Percentiles rank a stretch among this genome's conserved stretches.
Conservation (phyloP, 2,329 filamentous ascomycete species). For the Xylaria sp. region DNA sequence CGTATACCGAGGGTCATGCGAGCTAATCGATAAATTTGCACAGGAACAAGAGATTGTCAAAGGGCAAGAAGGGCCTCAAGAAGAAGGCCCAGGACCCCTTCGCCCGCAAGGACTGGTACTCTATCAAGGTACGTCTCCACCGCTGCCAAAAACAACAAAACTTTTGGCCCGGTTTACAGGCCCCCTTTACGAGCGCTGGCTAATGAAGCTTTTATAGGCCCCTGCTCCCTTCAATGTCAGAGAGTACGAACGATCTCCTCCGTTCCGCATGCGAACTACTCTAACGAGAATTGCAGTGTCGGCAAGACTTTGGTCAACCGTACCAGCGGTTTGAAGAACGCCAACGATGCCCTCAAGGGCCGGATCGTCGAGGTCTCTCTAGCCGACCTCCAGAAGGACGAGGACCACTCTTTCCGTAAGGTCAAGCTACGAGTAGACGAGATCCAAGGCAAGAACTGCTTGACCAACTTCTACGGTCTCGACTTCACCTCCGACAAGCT, state of each 20-base stretch:
- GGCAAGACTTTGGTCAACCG: constrained; percentile 99
- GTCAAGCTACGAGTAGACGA: constrained; percentile 98
- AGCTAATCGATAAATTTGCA: constrained; percentile 41
- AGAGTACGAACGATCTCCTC: constrained; percentile 74
- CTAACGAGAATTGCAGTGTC: constrained; percentile 68
- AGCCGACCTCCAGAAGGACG: constrained; percentile 98
- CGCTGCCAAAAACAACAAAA: no score
- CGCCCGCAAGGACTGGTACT: constrained; percentile 99
- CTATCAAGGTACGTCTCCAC: constrained; percentile 75
- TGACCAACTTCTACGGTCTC: constrained; percentile 99
- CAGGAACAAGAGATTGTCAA: constrained; percentile 99
- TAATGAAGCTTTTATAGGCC: constrained; percentile 61
- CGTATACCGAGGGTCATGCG: constrained; percentile 24
- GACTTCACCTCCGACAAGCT: constrained; percentile 99
- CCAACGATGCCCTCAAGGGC: constrained; percentile 98
- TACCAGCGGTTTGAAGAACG: constrained; percentile 99
- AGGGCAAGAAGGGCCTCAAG: constrained; percentile 99
- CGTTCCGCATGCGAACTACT: constrained; percentile 23
- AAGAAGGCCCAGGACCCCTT: constrained; percentile 99
- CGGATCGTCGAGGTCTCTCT: constrained; percentile 99
- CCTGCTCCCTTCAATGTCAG: constrained; percentile 93
- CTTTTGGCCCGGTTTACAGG: not conserved
- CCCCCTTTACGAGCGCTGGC: constrained; percentile 12
- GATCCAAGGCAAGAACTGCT: constrained; percentile 99
- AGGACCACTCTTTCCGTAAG: constrained; percentile 99